phyloP scores from a whole-genome alignment of 75 land plant genomes.

The Pseudotsuga menziesii region DNA sequence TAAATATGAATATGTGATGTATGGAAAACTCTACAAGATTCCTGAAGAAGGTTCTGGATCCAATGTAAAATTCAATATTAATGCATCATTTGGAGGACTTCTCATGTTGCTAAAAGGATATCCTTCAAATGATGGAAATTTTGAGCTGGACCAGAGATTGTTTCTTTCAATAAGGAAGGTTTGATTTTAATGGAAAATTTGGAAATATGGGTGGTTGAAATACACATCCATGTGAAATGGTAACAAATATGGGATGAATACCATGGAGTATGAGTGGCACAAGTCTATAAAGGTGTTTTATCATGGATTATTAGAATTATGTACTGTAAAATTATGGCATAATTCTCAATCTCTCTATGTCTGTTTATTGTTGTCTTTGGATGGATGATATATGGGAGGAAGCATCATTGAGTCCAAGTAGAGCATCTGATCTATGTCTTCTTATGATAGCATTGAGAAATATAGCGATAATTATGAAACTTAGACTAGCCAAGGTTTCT shows the following conservation, averaged over 20 bases:
- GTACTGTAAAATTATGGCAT: too few relatives aligned
- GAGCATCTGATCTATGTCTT: constrained; percentile 63
- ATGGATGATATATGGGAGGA: constrained; percentile 24
- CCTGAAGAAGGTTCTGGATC: constrained; percentile 50
- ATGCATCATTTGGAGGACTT: constrained; percentile 90
- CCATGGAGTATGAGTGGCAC: too few relatives aligned
- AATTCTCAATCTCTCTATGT: too few relatives aligned
- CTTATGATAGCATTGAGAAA: constrained; percentile 76
- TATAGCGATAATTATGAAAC: constrained; percentile 72
- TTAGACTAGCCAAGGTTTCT: constrained; percentile 87
- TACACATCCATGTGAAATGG: too few relatives aligned
- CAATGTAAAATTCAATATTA: constrained; percentile 61
- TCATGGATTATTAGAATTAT: too few relatives aligned
- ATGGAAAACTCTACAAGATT: constrained; percentile 84
- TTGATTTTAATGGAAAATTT: not conserved
- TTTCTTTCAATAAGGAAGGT: constrained; percentile 83
- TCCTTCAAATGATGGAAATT: constrained; percentile 41
- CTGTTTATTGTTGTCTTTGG: too few relatives aligned
- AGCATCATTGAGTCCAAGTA: constrained; percentile 33
- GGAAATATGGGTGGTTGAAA: too few relatives aligned
- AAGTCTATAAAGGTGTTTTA: too few relatives aligned
- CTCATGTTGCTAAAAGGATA: constrained; percentile 80
- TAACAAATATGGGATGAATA: too few relatives aligned
- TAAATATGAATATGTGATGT: constrained; percentile 92
- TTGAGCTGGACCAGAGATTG: constrained; percentile 79